Evolutionary conservation across 306 rosid species (phyloP), one percentile per base, ranked within the genome.

Genomic region (Argentina anserina): DNA sequence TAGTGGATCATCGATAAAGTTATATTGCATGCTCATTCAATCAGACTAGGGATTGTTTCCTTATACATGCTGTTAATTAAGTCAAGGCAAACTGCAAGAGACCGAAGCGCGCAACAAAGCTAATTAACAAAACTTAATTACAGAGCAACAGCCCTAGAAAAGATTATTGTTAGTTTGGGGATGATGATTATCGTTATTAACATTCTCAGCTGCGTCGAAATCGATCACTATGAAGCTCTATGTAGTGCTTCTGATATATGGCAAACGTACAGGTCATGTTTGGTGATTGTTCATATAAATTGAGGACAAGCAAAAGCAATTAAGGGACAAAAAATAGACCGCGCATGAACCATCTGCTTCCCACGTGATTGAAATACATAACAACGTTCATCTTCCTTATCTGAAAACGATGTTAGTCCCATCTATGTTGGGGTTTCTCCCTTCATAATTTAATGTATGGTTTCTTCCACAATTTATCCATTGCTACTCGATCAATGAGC

Each of bases 401-500:
- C 79, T 69, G 79, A 81, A 77, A 81, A 43, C 25, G 82, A 81
- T 62, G 10, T 15, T 9, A 62, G 82, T 39, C 76, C 81, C 76
- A 79, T 58, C 73, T 29, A n/a, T 81, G 82, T 70, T 77, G 76
- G 77, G 50, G 23, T 60, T 62, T 74, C 58, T 45, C 69, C 81
- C 82, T 67, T 71, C 85, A 73, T 69, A 33, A 37, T 36, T 76
- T 46, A 81, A 65, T 56, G 81, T 50, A 55, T 65, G 77, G 71
- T 76, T 58, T 70, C 45, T 59, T 56, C 73, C 71, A 49, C 67
- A 47, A 77, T 40, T 71, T 31, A 21, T 20, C 40, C 46, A 26
- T 13, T 8, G 14, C 33, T 23, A 6, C 3, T 20, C 14, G 17
- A 1, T 2, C 53, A 70, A 5, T 28, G 25, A 7, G 3, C 7